These are phyloP conservation scores for Furcasterigmium sp. DNA, from an alignment of 2,329 filamentous ascomycete genomes.

Conservation along the genomic window DNA sequence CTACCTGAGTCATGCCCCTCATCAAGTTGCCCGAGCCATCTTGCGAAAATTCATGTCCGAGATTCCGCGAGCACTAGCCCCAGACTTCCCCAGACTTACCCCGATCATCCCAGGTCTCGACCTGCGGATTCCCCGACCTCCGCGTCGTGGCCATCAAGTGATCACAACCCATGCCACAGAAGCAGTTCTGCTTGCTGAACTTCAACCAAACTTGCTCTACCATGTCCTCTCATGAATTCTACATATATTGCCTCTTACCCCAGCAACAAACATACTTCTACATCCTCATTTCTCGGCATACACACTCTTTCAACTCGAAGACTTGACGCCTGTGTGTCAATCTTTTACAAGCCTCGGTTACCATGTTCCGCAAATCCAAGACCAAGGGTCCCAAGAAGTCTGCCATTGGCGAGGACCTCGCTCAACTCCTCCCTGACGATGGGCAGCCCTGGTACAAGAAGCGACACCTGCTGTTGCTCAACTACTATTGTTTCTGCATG, in stretches of 20 bases:
- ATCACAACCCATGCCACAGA: neutral
- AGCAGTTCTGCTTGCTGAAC: no score
- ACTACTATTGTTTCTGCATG: conserved; percentile 5
- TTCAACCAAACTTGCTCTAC: neutral
- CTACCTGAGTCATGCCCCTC: no score
- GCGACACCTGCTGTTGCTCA: conserved; percentile 4
- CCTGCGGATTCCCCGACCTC: neutral
- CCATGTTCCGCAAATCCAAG: conserved; percentile 3
- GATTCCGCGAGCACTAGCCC: neutral
- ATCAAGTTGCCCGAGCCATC: no score
- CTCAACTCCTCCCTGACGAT: conserved; percentile 1
- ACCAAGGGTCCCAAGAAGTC: neutral
- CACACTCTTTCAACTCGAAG: no score
- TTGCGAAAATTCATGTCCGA: neutral
- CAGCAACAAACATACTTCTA: no score
- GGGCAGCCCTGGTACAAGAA: conserved; percentile 5
- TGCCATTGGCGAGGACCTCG: conserved; percentile 6
- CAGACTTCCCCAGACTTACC: no score
- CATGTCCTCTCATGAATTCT: no score
- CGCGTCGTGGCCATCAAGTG: no score
- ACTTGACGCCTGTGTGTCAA: no score
- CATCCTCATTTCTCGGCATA: no score
- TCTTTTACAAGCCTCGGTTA: no score
- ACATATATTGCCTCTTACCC: no score
- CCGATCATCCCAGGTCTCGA: neutral